Conservation (phyloP, 441 rosid species). For the Pelargonium citronellum region DNA sequence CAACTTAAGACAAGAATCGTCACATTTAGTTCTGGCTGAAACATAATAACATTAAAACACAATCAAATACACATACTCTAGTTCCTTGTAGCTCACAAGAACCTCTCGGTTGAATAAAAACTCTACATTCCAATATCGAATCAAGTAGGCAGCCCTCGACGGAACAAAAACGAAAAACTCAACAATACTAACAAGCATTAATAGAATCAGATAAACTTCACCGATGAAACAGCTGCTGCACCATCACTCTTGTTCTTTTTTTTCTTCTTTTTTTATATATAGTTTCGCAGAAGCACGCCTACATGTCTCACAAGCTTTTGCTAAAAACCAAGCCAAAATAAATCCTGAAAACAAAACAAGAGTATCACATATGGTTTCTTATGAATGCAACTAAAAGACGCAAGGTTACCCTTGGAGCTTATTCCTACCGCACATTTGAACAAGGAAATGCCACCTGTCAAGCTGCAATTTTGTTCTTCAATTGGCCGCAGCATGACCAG, state of each 20-base stretch:
- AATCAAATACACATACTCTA: too few species aligned
- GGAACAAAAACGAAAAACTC: too few species aligned
- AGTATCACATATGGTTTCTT: not conserved
- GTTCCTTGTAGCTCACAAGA: too few species aligned
- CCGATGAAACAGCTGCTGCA: not conserved
- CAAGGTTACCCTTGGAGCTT: not conserved
- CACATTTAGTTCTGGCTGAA: too few species aligned
- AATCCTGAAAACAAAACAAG: not conserved
- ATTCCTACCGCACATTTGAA: slow-evolving; percentile 3
- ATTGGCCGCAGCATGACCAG: slow-evolving; percentile 58
- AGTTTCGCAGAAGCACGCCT: not conserved
- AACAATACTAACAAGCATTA: not conserved
- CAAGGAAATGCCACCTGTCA: slow-evolving; percentile 10
- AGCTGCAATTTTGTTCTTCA: slow-evolving; percentile 16
- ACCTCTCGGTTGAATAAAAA: too few species aligned
- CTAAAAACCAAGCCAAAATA: slow-evolving; percentile 3
- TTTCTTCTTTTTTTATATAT: not conserved
- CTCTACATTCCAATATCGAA: too few species aligned
- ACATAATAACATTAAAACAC: too few species aligned
- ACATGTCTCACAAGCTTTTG: not conserved
- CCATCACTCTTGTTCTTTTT: not conserved
- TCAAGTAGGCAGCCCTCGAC: too few species aligned
- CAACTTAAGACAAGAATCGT: too few species aligned
- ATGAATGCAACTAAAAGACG: not conserved
- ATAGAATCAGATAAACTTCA: not conserved